Evolutionary conservation across 495 filamentous ascomycete genomes (phyloP).

Genomic region (Rusavskia elegans): DNA sequence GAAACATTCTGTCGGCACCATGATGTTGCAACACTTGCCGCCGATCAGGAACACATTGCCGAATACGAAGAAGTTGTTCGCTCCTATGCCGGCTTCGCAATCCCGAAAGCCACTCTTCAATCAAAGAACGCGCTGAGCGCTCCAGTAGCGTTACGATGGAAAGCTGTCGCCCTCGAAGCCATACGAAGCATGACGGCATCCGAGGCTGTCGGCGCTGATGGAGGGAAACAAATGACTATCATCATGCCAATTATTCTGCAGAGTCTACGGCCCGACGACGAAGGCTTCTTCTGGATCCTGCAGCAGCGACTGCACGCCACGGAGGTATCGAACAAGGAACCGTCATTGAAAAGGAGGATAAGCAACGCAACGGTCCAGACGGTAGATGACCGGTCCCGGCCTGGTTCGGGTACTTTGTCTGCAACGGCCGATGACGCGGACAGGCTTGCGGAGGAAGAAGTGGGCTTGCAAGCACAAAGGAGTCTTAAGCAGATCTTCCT

Average conservation of each 20-base stretch:
- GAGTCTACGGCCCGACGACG: conserved; percentile 66
- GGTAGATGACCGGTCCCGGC: conserved; percentile 43
- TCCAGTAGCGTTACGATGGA: conserved; percentile 68
- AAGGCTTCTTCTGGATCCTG: conserved; percentile 46
- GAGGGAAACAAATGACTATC: conserved; percentile 54
- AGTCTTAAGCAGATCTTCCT: conserved; percentile 68
- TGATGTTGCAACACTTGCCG: conserved; percentile 58
- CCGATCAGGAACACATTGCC: conserved; percentile 65
- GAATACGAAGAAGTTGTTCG: conserved; percentile 67
- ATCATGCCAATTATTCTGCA: conserved; percentile 70
- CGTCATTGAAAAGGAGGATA: conserved; percentile 42
- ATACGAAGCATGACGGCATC: conserved; percentile 64
- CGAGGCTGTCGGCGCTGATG: conserved; percentile 57
- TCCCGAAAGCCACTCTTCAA: conserved; percentile 20
- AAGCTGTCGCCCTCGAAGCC: conserved; percentile 62
- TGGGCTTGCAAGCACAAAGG: conserved; percentile 66
- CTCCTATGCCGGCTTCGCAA: conserved; percentile 63
- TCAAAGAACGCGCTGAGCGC: conserved; percentile 36
- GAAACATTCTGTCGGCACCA: conserved; percentile 69
- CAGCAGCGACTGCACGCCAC: conserved; percentile 41
- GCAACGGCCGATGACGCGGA: conserved; percentile 71
- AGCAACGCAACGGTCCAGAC: conserved; percentile 69
- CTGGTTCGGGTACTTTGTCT: conserved; percentile 53
- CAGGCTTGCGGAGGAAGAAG: conserved; percentile 69
- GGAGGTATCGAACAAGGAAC: conserved; percentile 49